phyloP scores from a whole-genome alignment of 768 basidiomycete genomes.

The Cyclocybe cylindracea region DNA sequence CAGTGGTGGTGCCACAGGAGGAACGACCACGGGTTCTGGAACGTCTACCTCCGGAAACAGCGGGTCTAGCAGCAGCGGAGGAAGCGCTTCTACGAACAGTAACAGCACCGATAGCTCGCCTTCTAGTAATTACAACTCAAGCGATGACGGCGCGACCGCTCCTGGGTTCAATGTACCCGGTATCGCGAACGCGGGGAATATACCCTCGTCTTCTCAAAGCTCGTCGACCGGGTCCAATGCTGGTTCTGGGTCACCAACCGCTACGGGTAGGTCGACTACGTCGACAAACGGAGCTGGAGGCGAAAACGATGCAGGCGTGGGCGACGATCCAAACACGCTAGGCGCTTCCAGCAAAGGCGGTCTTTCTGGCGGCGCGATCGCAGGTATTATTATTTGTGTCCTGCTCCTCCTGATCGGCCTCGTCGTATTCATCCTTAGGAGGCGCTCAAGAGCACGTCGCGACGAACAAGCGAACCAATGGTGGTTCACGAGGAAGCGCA shows the following conservation, averaged over 20 bases:
- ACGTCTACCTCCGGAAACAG: neutral
- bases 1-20: neutral
- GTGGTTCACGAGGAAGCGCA: constrained; percentile 40
- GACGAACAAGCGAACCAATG: constrained; percentile 41
- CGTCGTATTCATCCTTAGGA: constrained; percentile 45
- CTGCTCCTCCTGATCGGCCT: constrained; percentile 35
- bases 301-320: constrained; percentile 4
- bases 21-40: neutral
- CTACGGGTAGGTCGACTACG: constrained; percentile 2
- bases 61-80: neutral
- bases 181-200: no score
- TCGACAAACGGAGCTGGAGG: neutral
- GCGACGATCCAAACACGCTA: neutral
- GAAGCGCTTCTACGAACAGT: neutral
- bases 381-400: constrained; percentile 40
- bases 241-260: neutral
- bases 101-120: neutral
- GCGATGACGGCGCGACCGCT: no score
- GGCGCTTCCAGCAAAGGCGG: constrained; percentile 5
- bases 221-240: neutral
- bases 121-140: neutral
- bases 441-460: constrained; percentile 44
- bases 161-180: no score
- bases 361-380: constrained; percentile 44
- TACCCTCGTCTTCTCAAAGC: no score